Conservation (phyloP, 345 rosid species). For the Syzygium oleosum region DNA sequence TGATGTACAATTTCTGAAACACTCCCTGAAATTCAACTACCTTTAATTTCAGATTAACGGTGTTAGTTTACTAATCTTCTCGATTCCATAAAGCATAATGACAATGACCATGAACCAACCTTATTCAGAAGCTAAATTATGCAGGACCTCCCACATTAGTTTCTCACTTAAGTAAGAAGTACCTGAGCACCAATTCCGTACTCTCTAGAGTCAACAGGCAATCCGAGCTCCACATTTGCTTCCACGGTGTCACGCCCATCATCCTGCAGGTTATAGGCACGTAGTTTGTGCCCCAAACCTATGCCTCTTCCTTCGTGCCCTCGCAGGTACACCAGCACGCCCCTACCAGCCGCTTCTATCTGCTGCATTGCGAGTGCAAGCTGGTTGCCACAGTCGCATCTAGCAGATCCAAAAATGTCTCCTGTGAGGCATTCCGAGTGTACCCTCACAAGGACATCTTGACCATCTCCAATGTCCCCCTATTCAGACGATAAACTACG, state of each 20-base stretch:
- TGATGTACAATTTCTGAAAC: neutral
- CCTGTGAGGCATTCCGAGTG: neutral
- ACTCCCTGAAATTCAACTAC: neutral
- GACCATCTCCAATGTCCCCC: neutral
- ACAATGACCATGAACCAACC: neutral
- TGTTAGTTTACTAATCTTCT: neutral
- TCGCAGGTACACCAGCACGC: neutral
- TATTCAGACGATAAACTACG: neutral
- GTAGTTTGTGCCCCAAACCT: neutral
- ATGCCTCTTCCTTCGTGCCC: neutral
- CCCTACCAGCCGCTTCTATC: neutral
- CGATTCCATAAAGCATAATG: neutral
- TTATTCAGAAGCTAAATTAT: neutral
- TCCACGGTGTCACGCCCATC: neutral
- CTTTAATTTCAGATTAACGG: neutral
- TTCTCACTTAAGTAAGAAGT: neutral
- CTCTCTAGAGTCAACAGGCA: constrained; percentile 92
- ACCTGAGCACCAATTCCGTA: constrained; percentile 97
- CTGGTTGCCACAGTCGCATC: neutral
- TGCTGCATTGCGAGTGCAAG: neutral
- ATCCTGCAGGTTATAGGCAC: neutral
- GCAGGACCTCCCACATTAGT: neutral
- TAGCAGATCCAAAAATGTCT: neutral
- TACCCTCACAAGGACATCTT: neutral
- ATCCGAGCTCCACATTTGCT: constrained; percentile 84